These are phyloP conservation scores for Rutidosis leptorrhynchoides DNA, from an alignment of 129 eudicot species.

Conservation along the genomic window DNA sequence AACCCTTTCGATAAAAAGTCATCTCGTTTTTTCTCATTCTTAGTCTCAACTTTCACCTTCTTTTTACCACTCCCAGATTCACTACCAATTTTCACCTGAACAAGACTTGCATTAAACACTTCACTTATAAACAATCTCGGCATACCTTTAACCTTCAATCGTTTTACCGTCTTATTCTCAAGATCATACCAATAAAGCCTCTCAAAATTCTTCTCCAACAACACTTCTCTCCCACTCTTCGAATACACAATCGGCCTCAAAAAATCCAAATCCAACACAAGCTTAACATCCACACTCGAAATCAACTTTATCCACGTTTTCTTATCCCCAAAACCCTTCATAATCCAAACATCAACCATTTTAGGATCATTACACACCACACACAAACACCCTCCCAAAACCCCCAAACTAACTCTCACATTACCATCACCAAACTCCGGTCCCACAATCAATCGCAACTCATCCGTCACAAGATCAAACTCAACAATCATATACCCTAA, in stretches of 20 bases:
- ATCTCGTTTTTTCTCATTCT: constrained; percentile 26
- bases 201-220: constrained; percentile 36
- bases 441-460: constrained; percentile 17
- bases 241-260: constrained; percentile 38
- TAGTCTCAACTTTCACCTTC: constrained; percentile 21
- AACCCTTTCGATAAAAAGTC: constrained; percentile 42
- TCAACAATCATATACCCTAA: constrained; percentile 22
- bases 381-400: constrained; percentile 28
- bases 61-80: constrained; percentile 18
- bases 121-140: constrained; percentile 31
- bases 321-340: constrained; percentile 32
- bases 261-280: constrained; percentile 23
- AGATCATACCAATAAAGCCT: constrained; percentile 42
- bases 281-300: constrained; percentile 28
- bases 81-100: constrained; percentile 30
- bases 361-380: constrained; percentile 33
- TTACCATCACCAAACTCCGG: constrained; percentile 24
- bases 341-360: constrained; percentile 32
- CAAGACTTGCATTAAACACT: constrained; percentile 32
- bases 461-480: constrained; percentile 28
- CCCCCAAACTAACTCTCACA: constrained; percentile 23
- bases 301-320: constrained; percentile 36
- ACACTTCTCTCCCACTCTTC: constrained; percentile 32
- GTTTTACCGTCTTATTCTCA: constrained; percentile 25
- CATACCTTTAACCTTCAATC: constrained; percentile 28